Conservation (phyloP, 108 stramenopile genomes). For the Pseudonitzschia multistriata region DNA sequence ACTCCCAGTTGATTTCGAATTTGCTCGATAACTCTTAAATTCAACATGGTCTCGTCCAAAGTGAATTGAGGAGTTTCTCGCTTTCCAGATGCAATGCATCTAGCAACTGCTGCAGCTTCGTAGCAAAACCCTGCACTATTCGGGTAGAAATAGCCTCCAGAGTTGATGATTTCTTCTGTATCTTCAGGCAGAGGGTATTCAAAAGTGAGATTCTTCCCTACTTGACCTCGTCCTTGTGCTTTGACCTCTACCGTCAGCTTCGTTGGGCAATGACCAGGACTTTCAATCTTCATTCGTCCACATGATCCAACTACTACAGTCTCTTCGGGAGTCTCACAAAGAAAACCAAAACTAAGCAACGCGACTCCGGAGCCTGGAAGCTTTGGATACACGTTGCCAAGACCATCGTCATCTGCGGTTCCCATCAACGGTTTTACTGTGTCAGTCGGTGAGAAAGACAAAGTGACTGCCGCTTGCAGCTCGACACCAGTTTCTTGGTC, state of each 20-base stretch:
- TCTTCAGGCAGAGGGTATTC: constrained; percentile 61
- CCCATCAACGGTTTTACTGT: constrained; percentile 20
- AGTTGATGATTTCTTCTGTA: constrained; percentile 46
- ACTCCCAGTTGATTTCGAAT: constrained; percentile 55
- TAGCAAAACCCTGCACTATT: constrained; percentile 77
- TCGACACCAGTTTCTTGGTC: constrained; percentile 62
- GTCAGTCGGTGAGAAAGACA: constrained; percentile 52
- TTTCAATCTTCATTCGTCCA: constrained; percentile 69
- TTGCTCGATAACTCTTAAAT: constrained; percentile 56
- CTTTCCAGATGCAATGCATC: constrained; percentile 75
- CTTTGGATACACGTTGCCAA: constrained; percentile 31
- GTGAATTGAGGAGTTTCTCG: constrained; percentile 70
- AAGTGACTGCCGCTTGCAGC: constrained; percentile 46
- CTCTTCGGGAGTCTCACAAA: constrained; percentile 74
- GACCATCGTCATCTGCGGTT: constrained; percentile 16
- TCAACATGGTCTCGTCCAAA: constrained; percentile 46
- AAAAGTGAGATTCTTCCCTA: constrained; percentile 19
- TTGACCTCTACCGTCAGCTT: constrained; percentile 50
- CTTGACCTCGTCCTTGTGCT: constrained; percentile 45
- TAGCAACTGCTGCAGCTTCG: constrained; percentile 80
- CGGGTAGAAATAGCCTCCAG: constrained; percentile 80
- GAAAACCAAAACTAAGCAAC: constrained; percentile 49
- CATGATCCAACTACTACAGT: constrained; percentile 66
- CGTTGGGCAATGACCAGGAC: constrained; percentile 80
- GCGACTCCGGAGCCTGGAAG: constrained; percentile 65